Evolutionary conservation across 2,329 filamentous ascomycete species (phyloP), one percentile per base, ranked within the genome.

Genomic region (Emmonsia crescens): DNA sequence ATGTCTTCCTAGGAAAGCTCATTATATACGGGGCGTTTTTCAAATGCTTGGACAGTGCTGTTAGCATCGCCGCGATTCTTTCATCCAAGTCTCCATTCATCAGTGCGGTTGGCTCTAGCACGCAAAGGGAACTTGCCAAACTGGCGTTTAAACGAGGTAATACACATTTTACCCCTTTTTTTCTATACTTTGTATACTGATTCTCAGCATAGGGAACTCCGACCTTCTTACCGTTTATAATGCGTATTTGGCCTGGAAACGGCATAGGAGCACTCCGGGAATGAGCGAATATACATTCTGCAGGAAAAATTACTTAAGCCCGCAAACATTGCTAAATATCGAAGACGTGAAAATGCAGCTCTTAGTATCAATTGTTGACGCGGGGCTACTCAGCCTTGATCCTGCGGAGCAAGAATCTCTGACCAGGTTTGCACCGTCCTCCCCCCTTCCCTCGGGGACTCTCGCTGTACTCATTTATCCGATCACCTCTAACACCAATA

Each of bases 311-410:
- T 96, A 92, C 70, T 83, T 99, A 59, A 93, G 87, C 64, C 83
- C 88, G n/a, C 91, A 95, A 72, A 94, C 90, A 3, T 81, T 99
- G 3, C 81, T 85, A 55, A 96, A 94, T 65, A 96, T 99, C 65
- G 94, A 99, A 73, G 94, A 99, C 68, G 82, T 97, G 60, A 99
- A 97, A 75, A 89, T 89, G 6, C 94, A 99, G 70, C 83, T 99
- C 0, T 80, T 96, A 1, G 86, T 89, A 1, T 89, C 90, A 0
- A 81, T 99, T 0, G 88, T 88, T 6, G 94, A 97, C 68, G 89
- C 91, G 0, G 90, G 91, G 0, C 89, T 96, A 65, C 77, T 97
- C 5, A 83, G 83, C 12, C 79, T 96, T 1, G 89, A 89, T 0
- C 79, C 85, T 0, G 84, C 87, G 2, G 91, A 96, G 72, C 84